A percentile compares a stretch with the other conserved stretches of the same genome.
Conservation (phyloP, 352 stramenopile species). For the Aphanomyces stellatus region DNA sequence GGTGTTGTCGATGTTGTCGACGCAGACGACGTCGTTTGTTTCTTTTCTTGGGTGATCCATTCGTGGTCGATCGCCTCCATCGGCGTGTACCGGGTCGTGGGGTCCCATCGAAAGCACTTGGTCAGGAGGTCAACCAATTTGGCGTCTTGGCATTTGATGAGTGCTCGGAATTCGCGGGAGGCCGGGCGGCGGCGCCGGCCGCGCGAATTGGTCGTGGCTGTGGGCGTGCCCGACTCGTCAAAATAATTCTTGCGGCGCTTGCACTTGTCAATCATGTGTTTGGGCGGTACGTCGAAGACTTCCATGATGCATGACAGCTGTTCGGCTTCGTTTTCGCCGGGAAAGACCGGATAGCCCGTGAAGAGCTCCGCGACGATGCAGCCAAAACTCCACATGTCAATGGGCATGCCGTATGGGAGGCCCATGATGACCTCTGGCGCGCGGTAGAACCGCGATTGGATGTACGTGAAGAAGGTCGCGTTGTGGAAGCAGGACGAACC, state of each 20-base stretch:
- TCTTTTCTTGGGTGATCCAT: conserved; percentile 31
- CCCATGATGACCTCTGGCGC: conserved; percentile 96
- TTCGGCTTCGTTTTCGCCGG: conserved; percentile 71
- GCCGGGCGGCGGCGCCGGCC: conserved; percentile 39
- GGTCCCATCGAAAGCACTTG: conserved; percentile 65
- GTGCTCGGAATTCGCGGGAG: conserved; percentile 28
- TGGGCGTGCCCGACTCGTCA: conserved; percentile 32
- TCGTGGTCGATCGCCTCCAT: conserved; percentile 47
- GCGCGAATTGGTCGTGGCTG: conserved; percentile 52
- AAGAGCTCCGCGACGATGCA: conserved; percentile 80
- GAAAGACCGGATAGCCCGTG: conserved; percentile 77
- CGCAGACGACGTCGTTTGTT: not conserved
- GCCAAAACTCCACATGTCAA: conserved; percentile 89
- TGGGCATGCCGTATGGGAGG: conserved; percentile 57
- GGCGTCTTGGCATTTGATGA: conserved; percentile 37
- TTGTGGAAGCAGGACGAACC: conserved; percentile 91
- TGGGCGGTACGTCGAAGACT: conserved; percentile 42
- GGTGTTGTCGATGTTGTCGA: not conserved
- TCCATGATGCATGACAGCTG: conserved; percentile 86
- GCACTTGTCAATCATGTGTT: conserved; percentile 36
- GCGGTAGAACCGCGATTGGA: conserved; percentile 97
- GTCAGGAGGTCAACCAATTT: conserved; percentile 51
- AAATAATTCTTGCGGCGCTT: conserved; percentile 62
- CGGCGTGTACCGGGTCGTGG: conserved; percentile 42
- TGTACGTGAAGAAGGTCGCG: conserved; percentile 93